These are phyloP conservation scores for Bryum argenteum DNA, from an alignment of 225 moss, liverwort and hornwort genomes.

Conservation along the genomic window DNA sequence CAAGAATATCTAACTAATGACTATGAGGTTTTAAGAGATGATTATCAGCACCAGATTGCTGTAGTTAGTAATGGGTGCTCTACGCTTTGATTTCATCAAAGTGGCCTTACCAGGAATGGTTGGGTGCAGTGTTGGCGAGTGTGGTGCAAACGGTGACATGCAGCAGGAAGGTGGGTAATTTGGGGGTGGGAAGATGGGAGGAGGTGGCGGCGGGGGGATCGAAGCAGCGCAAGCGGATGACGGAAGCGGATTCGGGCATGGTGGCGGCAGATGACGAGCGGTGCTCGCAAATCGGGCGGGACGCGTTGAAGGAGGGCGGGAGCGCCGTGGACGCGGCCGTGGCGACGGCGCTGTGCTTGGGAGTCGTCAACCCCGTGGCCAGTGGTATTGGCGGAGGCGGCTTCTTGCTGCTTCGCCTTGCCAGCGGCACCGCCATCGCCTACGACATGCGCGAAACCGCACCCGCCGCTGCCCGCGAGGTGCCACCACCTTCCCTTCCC, in stretches of 20 bases:
- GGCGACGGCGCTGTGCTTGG: constrained; percentile 70
- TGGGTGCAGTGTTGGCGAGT: constrained; percentile 35
- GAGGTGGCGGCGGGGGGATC: background rate
- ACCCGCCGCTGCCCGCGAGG: constrained; percentile 60
- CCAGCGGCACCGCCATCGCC: constrained; percentile 61
- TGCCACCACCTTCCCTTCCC: constrained; percentile 7
- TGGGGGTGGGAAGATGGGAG: background rate
- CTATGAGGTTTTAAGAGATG: too few species aligned
- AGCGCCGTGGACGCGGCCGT: constrained; percentile 77
- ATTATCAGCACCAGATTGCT: too few species aligned
- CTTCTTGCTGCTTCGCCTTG: constrained; percentile 67
- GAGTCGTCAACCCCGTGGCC: constrained; percentile 64
- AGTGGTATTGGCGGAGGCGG: constrained; percentile 86
- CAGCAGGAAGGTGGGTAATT: constrained; percentile 23
- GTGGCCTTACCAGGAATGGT: too few species aligned
- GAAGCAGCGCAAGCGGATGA: constrained; percentile 41
- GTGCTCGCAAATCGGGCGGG: constrained; percentile 70
- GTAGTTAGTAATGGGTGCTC: background rate
- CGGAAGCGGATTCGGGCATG: constrained; percentile 60
- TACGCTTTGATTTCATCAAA: too few species aligned
- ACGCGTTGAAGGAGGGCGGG: constrained; percentile 52
- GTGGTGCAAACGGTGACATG: constrained; percentile 27
- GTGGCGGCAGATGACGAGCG: constrained; percentile 75
- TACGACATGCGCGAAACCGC: constrained; percentile 87
- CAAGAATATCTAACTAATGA: too few species aligned